These are phyloP conservation scores for Dendrobium nobile DNA, from an alignment of 106 monocot species.

Conservation along the genomic window DNA sequence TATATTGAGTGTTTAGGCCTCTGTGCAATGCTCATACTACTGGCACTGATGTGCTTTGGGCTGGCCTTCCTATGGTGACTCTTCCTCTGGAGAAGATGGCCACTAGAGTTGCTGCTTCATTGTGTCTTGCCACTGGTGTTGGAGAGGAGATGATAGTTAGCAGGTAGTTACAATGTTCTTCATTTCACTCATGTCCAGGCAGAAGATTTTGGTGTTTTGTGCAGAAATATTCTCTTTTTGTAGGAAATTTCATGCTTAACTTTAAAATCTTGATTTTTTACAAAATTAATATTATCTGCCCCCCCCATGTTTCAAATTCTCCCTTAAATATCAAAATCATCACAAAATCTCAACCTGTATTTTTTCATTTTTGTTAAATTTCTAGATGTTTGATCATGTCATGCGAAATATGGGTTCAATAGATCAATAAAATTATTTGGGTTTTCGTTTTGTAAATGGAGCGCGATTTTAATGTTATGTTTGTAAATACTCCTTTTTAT, in stretches of 20 bases:
- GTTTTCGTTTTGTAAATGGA: not conserved
- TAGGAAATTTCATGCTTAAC: not conserved
- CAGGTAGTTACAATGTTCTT: constrained; percentile 35
- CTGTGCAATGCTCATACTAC: constrained; percentile 95
- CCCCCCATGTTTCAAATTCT: no score
- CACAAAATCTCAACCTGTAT: no score
- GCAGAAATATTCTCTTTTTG: no score
- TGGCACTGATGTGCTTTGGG: constrained; percentile 92
- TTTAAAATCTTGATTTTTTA: not conserved
- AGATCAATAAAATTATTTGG: no score
- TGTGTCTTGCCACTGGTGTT: constrained; percentile 83
- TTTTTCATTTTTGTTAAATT: not conserved
- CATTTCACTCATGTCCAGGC: not conserved
- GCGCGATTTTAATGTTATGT: no score
- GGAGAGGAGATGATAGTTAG: constrained; percentile 93
- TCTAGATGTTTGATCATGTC: not conserved
- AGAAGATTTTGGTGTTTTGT: no score
- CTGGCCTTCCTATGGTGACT: constrained; percentile 91
- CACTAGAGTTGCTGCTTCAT: constrained; percentile 88
- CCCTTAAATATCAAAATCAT: no score
- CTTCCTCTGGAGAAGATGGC: constrained; percentile 96
- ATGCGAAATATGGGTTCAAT: no score
- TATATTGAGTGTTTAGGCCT: constrained; percentile 36
- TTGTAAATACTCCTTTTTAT: not conserved
- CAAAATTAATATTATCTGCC: not conserved